phyloP scores from a whole-genome alignment of 176 grass and related monocot species.

The Panicum miliaceum region DNA sequence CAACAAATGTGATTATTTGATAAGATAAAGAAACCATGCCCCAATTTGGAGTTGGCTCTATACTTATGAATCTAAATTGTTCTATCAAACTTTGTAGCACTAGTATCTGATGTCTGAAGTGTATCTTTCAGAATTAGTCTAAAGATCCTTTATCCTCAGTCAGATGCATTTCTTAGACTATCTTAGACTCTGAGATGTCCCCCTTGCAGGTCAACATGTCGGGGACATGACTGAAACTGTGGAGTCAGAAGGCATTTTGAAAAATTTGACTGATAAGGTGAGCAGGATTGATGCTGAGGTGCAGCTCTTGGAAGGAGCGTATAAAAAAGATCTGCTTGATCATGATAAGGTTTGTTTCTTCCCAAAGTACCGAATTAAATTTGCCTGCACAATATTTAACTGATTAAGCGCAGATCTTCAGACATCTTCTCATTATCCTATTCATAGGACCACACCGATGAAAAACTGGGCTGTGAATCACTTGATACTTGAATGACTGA shows the following conservation, averaged over 20 bases:
- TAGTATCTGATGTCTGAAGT: not conserved
- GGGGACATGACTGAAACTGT: slow-evolving; percentile 3
- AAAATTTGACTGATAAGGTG: slow-evolving; percentile 50
- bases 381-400: not conserved
- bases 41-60: not conserved
- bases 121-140: not conserved
- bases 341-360: slow-evolving; percentile 45
- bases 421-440: not conserved
- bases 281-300: slow-evolving; percentile 48
- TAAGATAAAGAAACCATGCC: not conserved
- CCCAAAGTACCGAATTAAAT: not conserved
- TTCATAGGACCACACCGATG: not conserved
- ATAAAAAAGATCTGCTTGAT: slow-evolving; percentile 54
- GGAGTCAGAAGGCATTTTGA: slow-evolving; percentile 48
- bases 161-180: not conserved
- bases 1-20: slow-evolving; percentile 1
- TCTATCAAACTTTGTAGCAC: not conserved
- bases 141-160: not conserved
- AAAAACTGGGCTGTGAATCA: not conserved
- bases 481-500: not conserved
- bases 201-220: slow-evolving; percentile 39
- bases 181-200: slow-evolving; percentile 43
- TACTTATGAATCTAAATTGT: not conserved
- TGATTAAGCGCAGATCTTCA: not conserved
- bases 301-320: slow-evolving; percentile 60